Evolutionary conservation across 257 asterid genomes (phyloP).

Genomic region (Orobanche coerulescens): DNA sequence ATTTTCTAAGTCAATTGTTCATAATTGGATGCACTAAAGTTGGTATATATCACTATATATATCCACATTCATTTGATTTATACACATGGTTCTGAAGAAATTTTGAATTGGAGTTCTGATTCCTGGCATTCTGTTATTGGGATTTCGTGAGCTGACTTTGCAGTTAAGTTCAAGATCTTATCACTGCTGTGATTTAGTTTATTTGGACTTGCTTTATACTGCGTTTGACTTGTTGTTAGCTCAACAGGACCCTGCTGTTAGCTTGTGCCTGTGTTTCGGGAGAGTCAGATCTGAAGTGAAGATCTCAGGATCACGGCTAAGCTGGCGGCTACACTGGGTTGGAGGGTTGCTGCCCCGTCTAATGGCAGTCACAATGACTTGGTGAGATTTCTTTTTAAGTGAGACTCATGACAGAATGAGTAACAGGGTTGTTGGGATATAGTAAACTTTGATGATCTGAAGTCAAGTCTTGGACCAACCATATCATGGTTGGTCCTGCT

Average conservation of each 20-base stretch:
- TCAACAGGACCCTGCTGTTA: conserved; percentile 38
- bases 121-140: conserved; percentile 5
- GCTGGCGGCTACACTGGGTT: conserved; percentile 77
- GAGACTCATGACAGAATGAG: neutral
- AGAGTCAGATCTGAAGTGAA: conserved; percentile 49
- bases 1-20: neutral
- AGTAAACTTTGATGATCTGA: conserved; percentile 13
- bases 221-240: conserved; percentile 30
- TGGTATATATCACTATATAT: neutral
- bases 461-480: neutral
- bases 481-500: neutral
- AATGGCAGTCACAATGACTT: conserved; percentile 65
- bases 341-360: conserved; percentile 69
- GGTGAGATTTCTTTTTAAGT: conserved; percentile 36
- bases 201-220: conserved; percentile 20
- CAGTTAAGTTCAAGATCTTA: neutral
- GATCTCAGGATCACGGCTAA: conserved; percentile 39
- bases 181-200: neutral
- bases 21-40: neutral
- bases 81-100: neutral
- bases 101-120: conserved; percentile 3
- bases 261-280: conserved; percentile 30
- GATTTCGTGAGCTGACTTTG: conserved; percentile 17
- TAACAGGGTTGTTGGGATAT: conserved; percentile 3
- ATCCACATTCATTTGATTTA: conserved; percentile 13